A percentile compares a stretch with the other conserved stretches of the same genome.
Conservation (phyloP, 805 yeast species). For the Candida coleopterorum region DNA sequence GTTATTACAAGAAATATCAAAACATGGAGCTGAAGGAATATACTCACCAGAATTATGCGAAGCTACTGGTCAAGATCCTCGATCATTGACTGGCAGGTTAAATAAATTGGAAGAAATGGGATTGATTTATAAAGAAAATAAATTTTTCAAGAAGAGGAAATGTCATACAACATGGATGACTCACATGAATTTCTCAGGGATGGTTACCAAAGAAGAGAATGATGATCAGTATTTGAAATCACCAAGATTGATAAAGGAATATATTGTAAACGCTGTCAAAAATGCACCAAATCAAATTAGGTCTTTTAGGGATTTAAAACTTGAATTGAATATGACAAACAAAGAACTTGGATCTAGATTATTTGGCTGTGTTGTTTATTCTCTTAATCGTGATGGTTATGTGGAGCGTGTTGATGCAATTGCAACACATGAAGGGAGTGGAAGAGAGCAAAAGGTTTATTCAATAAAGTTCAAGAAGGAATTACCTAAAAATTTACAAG, state of each 20-base stretch:
- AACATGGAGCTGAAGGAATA: slow-evolving; percentile 51
- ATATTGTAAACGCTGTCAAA: slow-evolving; percentile 47
- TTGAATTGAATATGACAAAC: slow-evolving; percentile 50
- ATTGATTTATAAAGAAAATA: slow-evolving; percentile 38
- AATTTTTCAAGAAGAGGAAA: slow-evolving; percentile 33
- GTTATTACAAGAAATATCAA: slow-evolving; percentile 58
- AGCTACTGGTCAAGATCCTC: slow-evolving; percentile 61
- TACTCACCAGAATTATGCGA: slow-evolving; percentile 53
- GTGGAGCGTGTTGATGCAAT: slow-evolving; percentile 49
- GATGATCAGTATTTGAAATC: slow-evolving; percentile 18
- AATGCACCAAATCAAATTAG: slow-evolving; percentile 58
- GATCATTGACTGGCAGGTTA: slow-evolving; percentile 63
- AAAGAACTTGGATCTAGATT: slow-evolving; percentile 37
- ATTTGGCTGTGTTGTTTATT: slow-evolving; percentile 44
- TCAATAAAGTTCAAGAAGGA: slow-evolving; percentile 40
- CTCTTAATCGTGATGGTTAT: slow-evolving; percentile 41
- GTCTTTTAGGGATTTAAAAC: slow-evolving; percentile 55
- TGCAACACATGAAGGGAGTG: slow-evolving; percentile 17
- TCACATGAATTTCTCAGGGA: slow-evolving; percentile 42
- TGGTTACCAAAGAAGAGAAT: background rate
- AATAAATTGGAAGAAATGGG: slow-evolving; percentile 49
- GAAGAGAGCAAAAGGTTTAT: slow-evolving; percentile 25
- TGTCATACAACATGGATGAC: slow-evolving; percentile 52
- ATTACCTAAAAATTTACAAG: slow-evolving; percentile 45
- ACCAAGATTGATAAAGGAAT: slow-evolving; percentile 23